Percentiles rank a stretch among this genome's conserved stretches.
Conservation (phyloP, 2,329 filamentous ascomycete species). For the Aspergillus ustus region DNA sequence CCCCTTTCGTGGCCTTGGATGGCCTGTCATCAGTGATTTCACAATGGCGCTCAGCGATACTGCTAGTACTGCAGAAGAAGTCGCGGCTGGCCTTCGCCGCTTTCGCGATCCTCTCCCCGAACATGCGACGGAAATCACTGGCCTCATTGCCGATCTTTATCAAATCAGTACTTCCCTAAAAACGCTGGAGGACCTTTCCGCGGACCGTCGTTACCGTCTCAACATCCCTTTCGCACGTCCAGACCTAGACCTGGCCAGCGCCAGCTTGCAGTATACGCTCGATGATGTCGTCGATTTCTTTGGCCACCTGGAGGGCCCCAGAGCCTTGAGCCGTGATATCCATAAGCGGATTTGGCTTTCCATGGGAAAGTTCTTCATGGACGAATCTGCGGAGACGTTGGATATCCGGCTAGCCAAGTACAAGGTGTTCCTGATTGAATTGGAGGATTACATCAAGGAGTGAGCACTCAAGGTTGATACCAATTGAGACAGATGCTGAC, state of each 20-base stretch:
- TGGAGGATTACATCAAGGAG: slow-evolving; percentile 53
- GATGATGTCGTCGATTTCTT: slow-evolving; percentile 55
- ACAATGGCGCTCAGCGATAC: slow-evolving; percentile 48
- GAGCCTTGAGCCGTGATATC: slow-evolving; percentile 34
- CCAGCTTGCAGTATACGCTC: slow-evolving; percentile 57
- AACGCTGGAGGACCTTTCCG: slow-evolving; percentile 51
- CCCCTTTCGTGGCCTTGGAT: slow-evolving; percentile 16
- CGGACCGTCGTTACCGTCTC: slow-evolving; percentile 43
- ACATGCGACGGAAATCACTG: slow-evolving; percentile 57
- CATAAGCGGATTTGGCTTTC: slow-evolving; percentile 58
- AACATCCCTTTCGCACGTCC: slow-evolving; percentile 47
- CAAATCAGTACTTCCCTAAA: slow-evolving; percentile 57
- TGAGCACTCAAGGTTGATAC: slow-evolving; percentile 35
- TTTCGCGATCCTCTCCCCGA: slow-evolving; percentile 58
- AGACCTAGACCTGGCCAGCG: slow-evolving; percentile 55
- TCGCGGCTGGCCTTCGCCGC: slow-evolving; percentile 54
- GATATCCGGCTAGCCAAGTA: slow-evolving; percentile 56
- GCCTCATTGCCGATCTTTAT: slow-evolving; percentile 59
- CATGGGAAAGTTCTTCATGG: slow-evolving; percentile 51
- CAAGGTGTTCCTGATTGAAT: slow-evolving; percentile 53
- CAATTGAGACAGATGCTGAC: slow-evolving; percentile 17
- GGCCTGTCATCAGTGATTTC: slow-evolving; percentile 18
- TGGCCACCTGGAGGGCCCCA: slow-evolving; percentile 41
- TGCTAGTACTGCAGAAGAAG: slow-evolving; percentile 57
- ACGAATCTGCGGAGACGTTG: slow-evolving; percentile 53